Percentiles rank a stretch among this genome's conserved stretches.
These are phyloP conservation scores for Huntiella decipiens DNA, from an alignment of 2,329 filamentous ascomycete species.

Conservation along the genomic window DNA sequence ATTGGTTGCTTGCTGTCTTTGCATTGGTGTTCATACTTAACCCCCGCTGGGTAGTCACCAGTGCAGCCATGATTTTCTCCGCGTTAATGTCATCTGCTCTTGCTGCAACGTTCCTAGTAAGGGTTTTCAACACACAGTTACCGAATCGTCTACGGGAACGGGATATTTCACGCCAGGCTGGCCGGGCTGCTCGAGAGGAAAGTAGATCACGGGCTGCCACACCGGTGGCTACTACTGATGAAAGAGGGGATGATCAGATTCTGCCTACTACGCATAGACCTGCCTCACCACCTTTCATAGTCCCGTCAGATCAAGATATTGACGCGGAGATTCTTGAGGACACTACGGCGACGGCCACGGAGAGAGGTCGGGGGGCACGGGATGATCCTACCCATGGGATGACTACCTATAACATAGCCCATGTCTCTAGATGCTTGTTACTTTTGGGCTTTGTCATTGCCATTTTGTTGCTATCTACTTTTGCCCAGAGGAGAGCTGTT, in stretches of 20 bases:
- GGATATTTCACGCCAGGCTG: constrained; percentile 15
- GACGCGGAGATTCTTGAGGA: constrained; percentile 37
- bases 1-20: constrained; percentile 29
- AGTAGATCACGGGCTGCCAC: constrained; percentile 13
- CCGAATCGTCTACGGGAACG: constrained; percentile 32
- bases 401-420: constrained; percentile 27
- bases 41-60: constrained; percentile 27
- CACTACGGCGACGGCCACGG: not conserved
- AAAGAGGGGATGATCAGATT: constrained; percentile 2
- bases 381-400: constrained; percentile 17
- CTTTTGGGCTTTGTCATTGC: constrained; percentile 35
- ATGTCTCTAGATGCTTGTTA: constrained; percentile 37
- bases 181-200: not conserved
- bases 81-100: constrained; percentile 38
- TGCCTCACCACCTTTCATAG: constrained; percentile 28
- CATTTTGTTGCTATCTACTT: constrained; percentile 39
- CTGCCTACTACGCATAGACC: constrained; percentile 11
- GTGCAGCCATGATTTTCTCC: constrained; percentile 31
- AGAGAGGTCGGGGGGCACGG: constrained; percentile 16
- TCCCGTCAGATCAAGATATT: constrained; percentile 45
- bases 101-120: constrained; percentile 37
- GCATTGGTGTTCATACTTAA: constrained; percentile 10
- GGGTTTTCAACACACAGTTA: constrained; percentile 39
- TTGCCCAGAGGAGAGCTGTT: constrained; percentile 37
- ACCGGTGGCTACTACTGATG: constrained; percentile 17